Evolutionary conservation across 768 basidiomycete genomes (phyloP).

Genomic region (Lentinus tigrinus): DNA sequence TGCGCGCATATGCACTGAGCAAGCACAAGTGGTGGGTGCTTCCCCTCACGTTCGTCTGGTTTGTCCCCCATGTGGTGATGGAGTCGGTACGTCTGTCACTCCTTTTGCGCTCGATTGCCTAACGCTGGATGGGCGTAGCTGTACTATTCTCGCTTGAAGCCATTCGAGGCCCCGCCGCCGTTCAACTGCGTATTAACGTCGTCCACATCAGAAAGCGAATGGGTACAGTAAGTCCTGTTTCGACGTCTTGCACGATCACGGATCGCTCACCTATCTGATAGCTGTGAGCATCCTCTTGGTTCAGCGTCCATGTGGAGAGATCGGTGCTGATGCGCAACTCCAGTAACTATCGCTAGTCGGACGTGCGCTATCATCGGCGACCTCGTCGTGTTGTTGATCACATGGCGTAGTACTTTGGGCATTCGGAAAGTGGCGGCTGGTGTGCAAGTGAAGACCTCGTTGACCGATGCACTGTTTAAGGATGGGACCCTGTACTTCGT

Average conservation of each 20-base stretch:
- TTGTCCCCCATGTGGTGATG: not conserved
- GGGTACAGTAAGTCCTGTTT: no score
- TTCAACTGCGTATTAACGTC: slow-evolving; percentile 1
- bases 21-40: slow-evolving; percentile 4
- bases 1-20: slow-evolving; percentile 9
- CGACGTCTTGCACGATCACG: no score
- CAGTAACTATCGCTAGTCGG: slow-evolving; percentile 3
- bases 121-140: not conserved
- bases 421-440: not conserved
- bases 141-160: not conserved
- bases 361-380: slow-evolving; percentile 4
- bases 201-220: not conserved
- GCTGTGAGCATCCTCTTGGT: no score
- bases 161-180: not conserved
- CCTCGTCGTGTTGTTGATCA: slow-evolving; percentile 4
- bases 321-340: not conserved
- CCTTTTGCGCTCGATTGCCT: no score
- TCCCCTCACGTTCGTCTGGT: not conserved
- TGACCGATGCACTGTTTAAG: slow-evolving; percentile 4
- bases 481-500: slow-evolving; percentile 11
- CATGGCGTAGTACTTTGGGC: slow-evolving; percentile 5
- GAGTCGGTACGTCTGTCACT: not conserved
- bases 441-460: slow-evolving; percentile 1
- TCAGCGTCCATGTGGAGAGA: not conserved
- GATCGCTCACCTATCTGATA: no score